Evolutionary conservation across 805 yeast genomes (phyloP), one percentile per base, ranked within the genome.

Genomic region (Starmerella apis): DNA sequence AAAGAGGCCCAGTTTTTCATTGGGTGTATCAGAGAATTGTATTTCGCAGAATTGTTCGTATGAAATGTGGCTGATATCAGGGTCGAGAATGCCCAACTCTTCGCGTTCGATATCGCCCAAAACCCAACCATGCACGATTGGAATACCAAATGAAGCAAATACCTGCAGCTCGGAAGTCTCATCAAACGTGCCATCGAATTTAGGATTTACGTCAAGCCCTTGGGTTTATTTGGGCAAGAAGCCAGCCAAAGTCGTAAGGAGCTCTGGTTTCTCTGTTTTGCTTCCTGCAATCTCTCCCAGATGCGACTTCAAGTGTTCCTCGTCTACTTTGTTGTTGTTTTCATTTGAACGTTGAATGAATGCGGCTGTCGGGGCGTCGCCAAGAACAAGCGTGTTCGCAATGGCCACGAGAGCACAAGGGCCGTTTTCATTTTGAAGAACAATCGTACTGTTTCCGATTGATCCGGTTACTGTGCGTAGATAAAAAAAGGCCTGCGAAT

Each of bases 321-420:
- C 55, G 18, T 41, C 42, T 3, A 46, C 16, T 5, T 14, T 1
- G 6, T 8, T 18, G 13, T 36, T 31, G 6, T 11, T 20, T 11
- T 16, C 19, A 7, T 11, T 22, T 7, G 43, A 19, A 2, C n/a
- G 11, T 11, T 19, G 16, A 2, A 56, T 38, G 22, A 22, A 48
- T 4, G 50, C 49, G 2, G 54, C 56, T 46, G 56, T 46, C 2
- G 58, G 53, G 0, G 57, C 22, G 41, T 72, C 72, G 3, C 78
- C 67, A 18, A 87, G 64, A 6, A 86, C 62, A 14, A 88, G 63
- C 0, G 86, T 75, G 62, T 88, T 88, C 44, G 78, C 73, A 36
- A 88, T 66, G 0, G 95, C 88, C 13, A 88, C 73, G 33, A 88
- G 65, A 1, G 95, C 94, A 62, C 95, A 87, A 0, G 96, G 95